Evolutionary conservation across 148 eudicot genomes (phyloP).

Genomic region (Chenopodium album): DNA sequence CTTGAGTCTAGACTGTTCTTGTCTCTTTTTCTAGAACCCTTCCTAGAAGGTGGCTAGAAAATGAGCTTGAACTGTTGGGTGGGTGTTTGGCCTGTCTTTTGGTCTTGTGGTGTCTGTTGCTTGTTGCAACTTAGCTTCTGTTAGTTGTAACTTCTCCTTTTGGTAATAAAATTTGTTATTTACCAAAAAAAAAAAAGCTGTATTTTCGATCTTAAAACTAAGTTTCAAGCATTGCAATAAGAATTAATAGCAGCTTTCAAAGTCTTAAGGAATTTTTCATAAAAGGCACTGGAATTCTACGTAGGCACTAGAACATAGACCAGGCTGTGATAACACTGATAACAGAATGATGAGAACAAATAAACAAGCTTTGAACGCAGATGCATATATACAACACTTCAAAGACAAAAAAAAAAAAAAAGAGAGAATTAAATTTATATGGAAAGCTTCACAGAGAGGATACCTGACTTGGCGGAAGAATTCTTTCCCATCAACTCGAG

Average conservation of each 20-base stretch:
- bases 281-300: neutral
- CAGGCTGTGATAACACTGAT: neutral
- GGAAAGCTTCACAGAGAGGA: no score
- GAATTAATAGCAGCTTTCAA: neutral
- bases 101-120: no score
- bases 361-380: neutral
- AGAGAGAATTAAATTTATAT: neutral
- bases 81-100: no score
- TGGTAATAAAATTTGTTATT: no score
- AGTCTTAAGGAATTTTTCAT: neutral
- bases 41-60: no score
- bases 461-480: conserved; percentile 96
- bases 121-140: no score
- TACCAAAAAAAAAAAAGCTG: neutral
- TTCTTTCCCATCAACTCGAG: conserved; percentile 97
- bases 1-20: no score
- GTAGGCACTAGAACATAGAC: neutral
- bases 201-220: neutral
- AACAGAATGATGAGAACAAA: no score
- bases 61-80: no score
- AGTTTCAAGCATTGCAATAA: no score
- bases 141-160: no score
- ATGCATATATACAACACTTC: neutral
- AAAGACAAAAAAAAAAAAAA: neutral
- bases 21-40: no score